Evolutionary conservation across 148 eudicot genomes (phyloP).

Genomic region (Cornus suecica): DNA sequence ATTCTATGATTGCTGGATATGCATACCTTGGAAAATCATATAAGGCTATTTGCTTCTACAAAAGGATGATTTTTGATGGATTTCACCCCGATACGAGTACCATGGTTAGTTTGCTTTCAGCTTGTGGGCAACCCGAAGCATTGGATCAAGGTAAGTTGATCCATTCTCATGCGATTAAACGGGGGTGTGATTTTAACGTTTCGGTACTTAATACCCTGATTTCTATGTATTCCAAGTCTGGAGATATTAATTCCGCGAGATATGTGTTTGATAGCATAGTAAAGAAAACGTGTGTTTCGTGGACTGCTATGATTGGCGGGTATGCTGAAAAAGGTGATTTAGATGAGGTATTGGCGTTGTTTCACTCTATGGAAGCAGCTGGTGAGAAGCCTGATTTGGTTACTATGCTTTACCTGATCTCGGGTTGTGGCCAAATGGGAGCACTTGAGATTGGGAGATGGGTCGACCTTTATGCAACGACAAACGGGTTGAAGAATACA

Average conservation of each 20-base stretch:
- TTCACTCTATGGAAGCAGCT: slow-evolving; percentile 40
- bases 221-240: slow-evolving; percentile 64
- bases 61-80: slow-evolving; percentile 31
- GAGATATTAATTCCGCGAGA: slow-evolving; percentile 39
- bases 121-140: slow-evolving; percentile 33
- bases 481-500: slow-evolving; percentile 30
- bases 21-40: slow-evolving; percentile 24
- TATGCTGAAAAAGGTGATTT: slow-evolving; percentile 50
- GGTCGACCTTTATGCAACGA: slow-evolving; percentile 39
- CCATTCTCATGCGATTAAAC: slow-evolving; percentile 53
- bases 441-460: slow-evolving; percentile 63
- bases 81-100: slow-evolving; percentile 53
- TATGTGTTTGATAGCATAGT: slow-evolving; percentile 41
- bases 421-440: slow-evolving; percentile 60
- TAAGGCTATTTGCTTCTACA: slow-evolving; percentile 28
- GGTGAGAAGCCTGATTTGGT: slow-evolving; percentile 60
- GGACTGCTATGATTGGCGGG: slow-evolving; percentile 64
- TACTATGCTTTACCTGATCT: slow-evolving; percentile 44
- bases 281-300: slow-evolving; percentile 51
- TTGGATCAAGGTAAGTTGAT: slow-evolving; percentile 38
- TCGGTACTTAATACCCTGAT: slow-evolving; percentile 48
- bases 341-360: slow-evolving; percentile 51
- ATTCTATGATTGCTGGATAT: slow-evolving; percentile 52
- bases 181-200: slow-evolving; percentile 42
- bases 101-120: slow-evolving; percentile 52